phyloP scores from a whole-genome alignment of 805 yeast species.

The Candida parachauliodes region DNA sequence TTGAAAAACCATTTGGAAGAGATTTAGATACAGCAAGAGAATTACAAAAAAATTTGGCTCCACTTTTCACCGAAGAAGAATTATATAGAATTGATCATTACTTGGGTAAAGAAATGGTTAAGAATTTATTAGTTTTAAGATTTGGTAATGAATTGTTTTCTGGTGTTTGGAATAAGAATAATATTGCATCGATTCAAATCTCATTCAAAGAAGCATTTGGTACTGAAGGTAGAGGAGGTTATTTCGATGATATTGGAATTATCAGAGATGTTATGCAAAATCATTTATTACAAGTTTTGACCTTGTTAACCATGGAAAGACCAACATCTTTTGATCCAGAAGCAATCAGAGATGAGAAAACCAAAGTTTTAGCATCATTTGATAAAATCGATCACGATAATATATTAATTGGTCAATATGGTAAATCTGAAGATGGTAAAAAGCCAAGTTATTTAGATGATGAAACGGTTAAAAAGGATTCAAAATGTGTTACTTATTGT shows the following conservation, averaged over 20 bases:
- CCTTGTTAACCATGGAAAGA: slow-evolving; percentile 91
- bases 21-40: slow-evolving; percentile 77
- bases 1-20: slow-evolving; percentile 97
- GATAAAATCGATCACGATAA: slow-evolving; percentile 62
- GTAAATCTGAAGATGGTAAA: slow-evolving; percentile 75
- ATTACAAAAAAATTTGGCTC: slow-evolving; percentile 73
- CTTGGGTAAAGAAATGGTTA: slow-evolving; percentile 96
- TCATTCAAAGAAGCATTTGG: slow-evolving; percentile 98
- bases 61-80: slow-evolving; percentile 87
- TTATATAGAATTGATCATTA: slow-evolving; percentile 95
- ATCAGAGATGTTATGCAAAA: slow-evolving; percentile 98
- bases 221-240: slow-evolving; percentile 98
- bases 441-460: slow-evolving; percentile 93
- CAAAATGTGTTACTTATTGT: slow-evolving; percentile 90
- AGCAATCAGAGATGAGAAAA: slow-evolving; percentile 94
- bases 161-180: slow-evolving; percentile 86
- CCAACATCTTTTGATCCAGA: slow-evolving; percentile 91
- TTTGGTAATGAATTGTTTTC: slow-evolving; percentile 86
- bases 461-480: slow-evolving; percentile 74
- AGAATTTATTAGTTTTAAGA: slow-evolving; percentile 82
- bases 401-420: slow-evolving; percentile 84
- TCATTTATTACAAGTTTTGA: slow-evolving; percentile 89
- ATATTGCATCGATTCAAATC: slow-evolving; percentile 77
- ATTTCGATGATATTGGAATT: slow-evolving; percentile 92
- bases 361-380: slow-evolving; percentile 81